Evolutionary conservation across 169 alveolate genomes (phyloP), one percentile per base, ranked within the genome.

Genomic region (Cryptosporidium parvum): DNA sequence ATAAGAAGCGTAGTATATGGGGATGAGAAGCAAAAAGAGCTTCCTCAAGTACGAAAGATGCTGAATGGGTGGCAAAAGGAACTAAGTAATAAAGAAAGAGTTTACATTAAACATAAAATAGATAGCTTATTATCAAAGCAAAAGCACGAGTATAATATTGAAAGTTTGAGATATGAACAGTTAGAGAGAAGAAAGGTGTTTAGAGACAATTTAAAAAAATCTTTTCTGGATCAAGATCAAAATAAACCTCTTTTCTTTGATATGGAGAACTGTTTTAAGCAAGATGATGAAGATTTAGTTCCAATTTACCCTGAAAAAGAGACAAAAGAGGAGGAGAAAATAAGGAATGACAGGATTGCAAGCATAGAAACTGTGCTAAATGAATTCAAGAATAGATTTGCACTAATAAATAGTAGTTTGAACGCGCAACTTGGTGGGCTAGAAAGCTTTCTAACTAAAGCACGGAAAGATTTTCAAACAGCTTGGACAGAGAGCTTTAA

Each of bases 1-100:
- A 68, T 73, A 3, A 73, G 39, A 56, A 33, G 35, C 56, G 70
- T 42, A 1, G 45, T 73, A 12, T 68, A 73, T 33, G 86, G 71
- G n/a, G 71, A 58, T 52, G 70, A 73, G 3, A 73, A 39, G 29
- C 70, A 73, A 59, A 56, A 29, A 58, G 58, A 73, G 48, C 6
- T 73, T 35, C 86, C 72, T 12, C 86, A 59, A 58, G 31, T 53
- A 29, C 59, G 29, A 0, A 73, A 73, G 6, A 73, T 73, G 58
- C 44, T 59, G 14, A 73, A 31, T 18, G 86, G 56, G 9, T 73
- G 86, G 86, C 86, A 52, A 53, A 56, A 33, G n/a, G 86, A 73
- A 33, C 58, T 73, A 4, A 73, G 71, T 73, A 73, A 58, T 58
- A 73, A 73, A 58, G 86, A 73, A 37, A 73, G 86, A 73, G 59